Conservation (phyloP, 495 filamentous ascomycete genomes). For the Penicillium waksmanii region DNA sequence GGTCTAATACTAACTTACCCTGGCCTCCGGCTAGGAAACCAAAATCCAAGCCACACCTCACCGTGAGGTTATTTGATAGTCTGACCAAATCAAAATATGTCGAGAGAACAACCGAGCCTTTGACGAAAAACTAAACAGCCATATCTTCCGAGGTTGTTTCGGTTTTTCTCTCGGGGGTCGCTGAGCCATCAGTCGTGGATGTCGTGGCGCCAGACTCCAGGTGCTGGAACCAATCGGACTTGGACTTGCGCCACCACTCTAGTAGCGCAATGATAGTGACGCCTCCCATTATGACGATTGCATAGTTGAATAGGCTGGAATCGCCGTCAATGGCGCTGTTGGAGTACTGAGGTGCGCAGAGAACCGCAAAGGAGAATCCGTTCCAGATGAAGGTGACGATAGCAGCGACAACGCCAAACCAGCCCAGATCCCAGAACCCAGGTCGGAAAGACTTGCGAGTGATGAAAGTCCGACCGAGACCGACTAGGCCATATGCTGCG, state of each 20-base stretch:
- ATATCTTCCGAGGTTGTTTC: not conserved
- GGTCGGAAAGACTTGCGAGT: slow-evolving; percentile 37
- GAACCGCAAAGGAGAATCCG: slow-evolving; percentile 39
- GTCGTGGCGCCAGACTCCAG: slow-evolving; percentile 26
- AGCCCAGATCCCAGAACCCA: slow-evolving; percentile 36
- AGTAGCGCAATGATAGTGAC: slow-evolving; percentile 36
- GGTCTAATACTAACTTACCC: slow-evolving; percentile 26
- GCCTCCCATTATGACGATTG: slow-evolving; percentile 43
- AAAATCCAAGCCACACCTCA: slow-evolving; percentile 1
- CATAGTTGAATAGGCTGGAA: slow-evolving; percentile 39
- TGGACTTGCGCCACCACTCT: slow-evolving; percentile 43
- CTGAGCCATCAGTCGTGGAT: slow-evolving; percentile 17
- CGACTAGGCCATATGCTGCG: slow-evolving; percentile 41
- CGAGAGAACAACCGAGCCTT: not conserved
- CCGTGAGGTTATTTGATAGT: not conserved
- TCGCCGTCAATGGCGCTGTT: slow-evolving; percentile 30
- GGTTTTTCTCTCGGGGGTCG: not conserved
- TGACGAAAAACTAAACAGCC: slow-evolving; percentile 2
- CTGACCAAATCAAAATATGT: not conserved
- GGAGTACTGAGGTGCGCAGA: slow-evolving; percentile 39
- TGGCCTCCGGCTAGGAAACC: not conserved
- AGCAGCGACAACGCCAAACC: slow-evolving; percentile 36
- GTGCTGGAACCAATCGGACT: slow-evolving; percentile 38
- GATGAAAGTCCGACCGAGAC: slow-evolving; percentile 38
- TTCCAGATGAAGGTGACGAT: slow-evolving; percentile 43